Evolutionary conservation across 202 grass and related monocot genomes (phyloP), one percentile per base, ranked within the genome.

Genomic region (Bolboschoenoplectus hybrid): DNA sequence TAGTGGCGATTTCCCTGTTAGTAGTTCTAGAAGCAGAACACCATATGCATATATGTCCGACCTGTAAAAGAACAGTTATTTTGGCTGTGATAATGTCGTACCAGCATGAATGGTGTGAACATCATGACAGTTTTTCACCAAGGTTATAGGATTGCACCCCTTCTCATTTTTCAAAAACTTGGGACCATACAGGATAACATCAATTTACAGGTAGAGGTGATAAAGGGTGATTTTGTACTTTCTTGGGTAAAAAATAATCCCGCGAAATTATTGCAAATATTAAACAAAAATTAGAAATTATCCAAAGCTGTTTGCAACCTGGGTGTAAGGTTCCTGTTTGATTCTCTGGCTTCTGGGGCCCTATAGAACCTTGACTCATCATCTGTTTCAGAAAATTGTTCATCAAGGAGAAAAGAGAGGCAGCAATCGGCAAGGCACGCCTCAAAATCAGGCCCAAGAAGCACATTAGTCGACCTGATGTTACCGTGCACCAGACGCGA

Each of bases 401-500:
- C 89, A 67, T 99, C 91, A 34, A 96, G 81, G 43, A 99, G 90
- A 80, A 96, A 96, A 5, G 93, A 90, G 40, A 99, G 56, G 53
- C 97, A 99, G 52, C 95, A 91, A 83, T 99, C 97, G 0, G 97
- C 89, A 19, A 99, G 90, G 80, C 93, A 96, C 1, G 97, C 97
- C 76, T 99, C 97, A 34, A 99, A 99, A 63, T 99, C 97, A 6
- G 93, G 93, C 60, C 96, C 96, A 67, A 98, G 96, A 38, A 98
- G 80, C 11, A 98, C 86, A 40, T 98, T 98, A 14, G 90, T 90
- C 0, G 93, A 90, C 65, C 91, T 99, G 57, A 99, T 91, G 78
- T 99, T 99, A 61, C 97, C 93, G 3, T 99, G 97, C 67, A 99
- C 93, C 80, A 99, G 87, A 53, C 89, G 87, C 6, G 97, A 99